phyloP scores from a whole-genome alignment of 2,329 filamentous ascomycete species.

The Leptographium lundbergii region DNA sequence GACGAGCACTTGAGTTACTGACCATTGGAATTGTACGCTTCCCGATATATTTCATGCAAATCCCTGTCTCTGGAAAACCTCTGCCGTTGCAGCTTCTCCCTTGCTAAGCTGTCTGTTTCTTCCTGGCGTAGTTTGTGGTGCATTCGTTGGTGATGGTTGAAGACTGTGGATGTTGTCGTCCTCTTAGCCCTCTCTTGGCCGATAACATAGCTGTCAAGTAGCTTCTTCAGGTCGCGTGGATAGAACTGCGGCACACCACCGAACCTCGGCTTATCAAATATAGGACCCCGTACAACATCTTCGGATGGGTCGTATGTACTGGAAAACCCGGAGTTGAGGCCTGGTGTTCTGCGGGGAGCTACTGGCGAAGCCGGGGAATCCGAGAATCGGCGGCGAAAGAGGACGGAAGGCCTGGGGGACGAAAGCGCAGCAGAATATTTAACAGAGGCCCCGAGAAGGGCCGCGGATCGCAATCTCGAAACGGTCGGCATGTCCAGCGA shows the following conservation, averaged over 20 bases:
- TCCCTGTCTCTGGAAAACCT: conserved; percentile 57
- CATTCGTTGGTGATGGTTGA: conserved; percentile 90
- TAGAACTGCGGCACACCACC: conserved; percentile 53
- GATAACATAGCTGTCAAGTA: conserved; percentile 91
- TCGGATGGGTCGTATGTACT: conserved; percentile 43
- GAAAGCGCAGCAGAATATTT: not conserved
- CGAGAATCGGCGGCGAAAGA: conserved; percentile 16
- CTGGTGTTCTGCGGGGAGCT: conserved; percentile 28
- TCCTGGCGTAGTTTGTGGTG: conserved; percentile 70
- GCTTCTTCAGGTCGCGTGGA: conserved; percentile 64
- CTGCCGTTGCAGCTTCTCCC: conserved; percentile 58
- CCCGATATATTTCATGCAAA: conserved; percentile 37
- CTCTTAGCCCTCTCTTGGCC: conserved; percentile 93
- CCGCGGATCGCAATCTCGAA: conserved; percentile 7
- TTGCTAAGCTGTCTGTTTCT: conserved; percentile 41
- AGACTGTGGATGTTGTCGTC: conserved; percentile 81
- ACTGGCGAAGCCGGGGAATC: conserved; percentile 16
- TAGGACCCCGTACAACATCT: conserved; percentile 42
- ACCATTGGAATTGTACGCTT: conserved; percentile 72
- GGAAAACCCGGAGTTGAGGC: conserved; percentile 46
- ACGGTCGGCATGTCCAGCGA: conserved; percentile 8
- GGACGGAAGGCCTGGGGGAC: not conserved
- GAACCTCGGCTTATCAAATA: conserved; percentile 44
- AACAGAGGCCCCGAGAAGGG: conserved; percentile 2
- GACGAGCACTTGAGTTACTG: conserved; percentile 18